Conservation (phyloP, 164 flowering plant genomes). For the Umbilicus rupestris region DNA sequence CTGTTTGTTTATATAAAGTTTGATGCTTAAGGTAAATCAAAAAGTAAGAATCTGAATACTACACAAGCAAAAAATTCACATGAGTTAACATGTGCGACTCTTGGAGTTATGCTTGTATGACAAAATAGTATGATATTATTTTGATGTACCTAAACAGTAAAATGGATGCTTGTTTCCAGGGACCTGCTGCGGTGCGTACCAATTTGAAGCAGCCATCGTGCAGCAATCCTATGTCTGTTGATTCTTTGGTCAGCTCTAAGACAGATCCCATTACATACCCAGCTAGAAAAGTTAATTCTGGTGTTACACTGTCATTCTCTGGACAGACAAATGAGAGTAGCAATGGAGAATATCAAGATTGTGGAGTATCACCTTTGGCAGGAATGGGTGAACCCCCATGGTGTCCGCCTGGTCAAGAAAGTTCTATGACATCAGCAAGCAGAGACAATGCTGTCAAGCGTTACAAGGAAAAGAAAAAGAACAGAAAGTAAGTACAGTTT, state of each 20-base stretch:
- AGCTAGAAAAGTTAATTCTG: conserved; percentile 39
- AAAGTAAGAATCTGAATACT: not conserved
- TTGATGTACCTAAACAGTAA: not conserved
- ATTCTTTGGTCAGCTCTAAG: conserved; percentile 61
- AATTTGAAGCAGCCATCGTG: conserved; percentile 55
- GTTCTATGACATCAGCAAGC: conserved; percentile 30
- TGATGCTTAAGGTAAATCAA: not conserved
- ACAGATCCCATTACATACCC: conserved; percentile 54
- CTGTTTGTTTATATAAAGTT: not conserved
- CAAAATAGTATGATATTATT: not conserved
- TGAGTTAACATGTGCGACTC: too few relatives aligned
- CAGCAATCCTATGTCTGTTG: conserved; percentile 80
- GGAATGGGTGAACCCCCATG: conserved; percentile 73
- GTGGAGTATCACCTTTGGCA: conserved; percentile 62
- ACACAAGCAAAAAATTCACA: too few relatives aligned
- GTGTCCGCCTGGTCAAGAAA: conserved; percentile 50
- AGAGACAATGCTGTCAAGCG: conserved; percentile 70
- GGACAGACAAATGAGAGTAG: conserved; percentile 46
- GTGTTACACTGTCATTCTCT: conserved; percentile 49
- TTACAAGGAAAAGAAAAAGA: conserved; percentile 80
- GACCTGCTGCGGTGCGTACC: conserved; percentile 28
- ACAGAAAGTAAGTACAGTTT: conserved; percentile 46
- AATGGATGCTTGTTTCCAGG: conserved; percentile 23
- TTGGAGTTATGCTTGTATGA: too few relatives aligned
- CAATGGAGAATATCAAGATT: conserved; percentile 64